Evolutionary conservation across 2,329 filamentous ascomycete species (phyloP).

Genomic region (Ascochyta rabiei): DNA sequence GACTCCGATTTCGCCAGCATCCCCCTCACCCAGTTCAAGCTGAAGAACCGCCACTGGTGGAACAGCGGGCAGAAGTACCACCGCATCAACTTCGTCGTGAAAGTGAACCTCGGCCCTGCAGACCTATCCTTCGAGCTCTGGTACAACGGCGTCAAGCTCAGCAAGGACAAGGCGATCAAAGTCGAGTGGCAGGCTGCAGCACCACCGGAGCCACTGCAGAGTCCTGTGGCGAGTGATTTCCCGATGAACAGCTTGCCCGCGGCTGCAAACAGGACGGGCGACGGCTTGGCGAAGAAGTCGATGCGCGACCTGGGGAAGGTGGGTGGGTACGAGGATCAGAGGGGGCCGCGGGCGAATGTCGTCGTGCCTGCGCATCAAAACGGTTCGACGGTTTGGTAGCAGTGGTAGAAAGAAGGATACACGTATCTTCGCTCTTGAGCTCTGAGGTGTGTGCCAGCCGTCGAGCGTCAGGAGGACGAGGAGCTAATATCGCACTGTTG

Average conservation of each 20-base stretch:
- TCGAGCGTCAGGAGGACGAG: no score
- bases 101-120: conserved; percentile 48
- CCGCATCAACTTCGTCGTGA: conserved; percentile 43
- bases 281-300: conserved; percentile 1
- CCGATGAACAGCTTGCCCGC: conserved; percentile 9
- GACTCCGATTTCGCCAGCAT: conserved; percentile 11
- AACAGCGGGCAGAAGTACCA: conserved; percentile 26
- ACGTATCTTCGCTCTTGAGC: no score
- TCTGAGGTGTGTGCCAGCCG: no score
- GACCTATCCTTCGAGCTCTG: conserved; percentile 50
- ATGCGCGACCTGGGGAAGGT: neutral
- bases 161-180: conserved; percentile 42
- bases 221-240: conserved; percentile 1
- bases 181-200: conserved; percentile 42
- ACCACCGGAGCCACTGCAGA: conserved; percentile 9
- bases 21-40: conserved; percentile 17
- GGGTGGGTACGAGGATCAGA: neutral
- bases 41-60: conserved; percentile 26
- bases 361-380: neutral
- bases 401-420: no score
- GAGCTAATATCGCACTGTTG: no score
- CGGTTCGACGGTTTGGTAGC: neutral
- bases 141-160: conserved; percentile 45
- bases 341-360: neutral
- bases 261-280: neutral